Evolutionary conservation across 805 yeast species (phyloP).

Genomic region (Starmerella khaoyaiensis): DNA sequence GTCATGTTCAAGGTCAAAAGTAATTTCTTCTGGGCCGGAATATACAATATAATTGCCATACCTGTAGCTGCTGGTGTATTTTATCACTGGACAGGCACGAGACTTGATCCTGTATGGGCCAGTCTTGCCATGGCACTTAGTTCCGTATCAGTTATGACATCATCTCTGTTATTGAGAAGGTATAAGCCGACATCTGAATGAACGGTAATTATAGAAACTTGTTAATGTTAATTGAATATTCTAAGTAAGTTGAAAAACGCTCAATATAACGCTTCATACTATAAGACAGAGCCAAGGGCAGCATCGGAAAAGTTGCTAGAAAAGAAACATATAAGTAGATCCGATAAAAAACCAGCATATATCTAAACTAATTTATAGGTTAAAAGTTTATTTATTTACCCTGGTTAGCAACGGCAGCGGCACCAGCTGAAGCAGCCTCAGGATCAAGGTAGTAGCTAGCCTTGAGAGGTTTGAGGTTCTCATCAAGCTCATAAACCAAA

Average conservation of each 20-base stretch:
- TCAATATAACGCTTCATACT: too few relatives aligned
- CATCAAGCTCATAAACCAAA: slow-evolving; percentile 89
- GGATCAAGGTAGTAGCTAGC: slow-evolving; percentile 95
- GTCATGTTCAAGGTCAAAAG: slow-evolving; percentile 64
- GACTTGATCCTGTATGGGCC: slow-evolving; percentile 76
- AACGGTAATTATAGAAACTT: too few relatives aligned
- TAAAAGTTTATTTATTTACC: slow-evolving; percentile 43
- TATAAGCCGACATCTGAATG: slow-evolving; percentile 27
- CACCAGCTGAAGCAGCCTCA: slow-evolving; percentile 99
- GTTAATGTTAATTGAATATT: too few relatives aligned
- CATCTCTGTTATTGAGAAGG: slow-evolving; percentile 56
- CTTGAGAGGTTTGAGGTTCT: slow-evolving; percentile 74
- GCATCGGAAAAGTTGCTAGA: too few relatives aligned
- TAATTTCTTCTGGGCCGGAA: slow-evolving; percentile 77
- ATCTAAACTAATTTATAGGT: too few relatives aligned
- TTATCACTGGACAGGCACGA: slow-evolving; percentile 57
- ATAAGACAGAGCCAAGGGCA: too few relatives aligned
- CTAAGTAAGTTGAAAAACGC: too few relatives aligned
- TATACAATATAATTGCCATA: slow-evolving; percentile 72
- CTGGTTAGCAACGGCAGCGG: slow-evolving; percentile 97
- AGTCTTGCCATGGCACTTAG: slow-evolving; percentile 89
- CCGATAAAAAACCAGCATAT: too few relatives aligned
- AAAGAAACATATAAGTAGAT: too few relatives aligned
- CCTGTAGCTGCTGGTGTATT: slow-evolving; percentile 94
- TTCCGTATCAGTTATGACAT: slow-evolving; percentile 74